Evolutionary conservation across 371 early-diverging fungal genomes (phyloP).

Genomic region (Rhizopus microsporus): DNA sequence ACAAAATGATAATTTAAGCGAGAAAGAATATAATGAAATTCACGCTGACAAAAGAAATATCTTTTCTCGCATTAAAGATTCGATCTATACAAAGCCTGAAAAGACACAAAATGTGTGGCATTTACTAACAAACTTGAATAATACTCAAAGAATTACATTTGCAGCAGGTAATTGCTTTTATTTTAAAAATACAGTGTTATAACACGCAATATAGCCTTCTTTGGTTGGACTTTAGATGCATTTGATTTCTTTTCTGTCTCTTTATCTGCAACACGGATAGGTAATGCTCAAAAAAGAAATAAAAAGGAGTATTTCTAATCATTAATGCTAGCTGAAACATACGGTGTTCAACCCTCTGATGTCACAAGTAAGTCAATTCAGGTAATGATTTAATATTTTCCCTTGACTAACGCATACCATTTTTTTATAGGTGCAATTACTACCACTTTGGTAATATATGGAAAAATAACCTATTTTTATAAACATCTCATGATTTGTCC

Average conservation of each 20-base stretch:
- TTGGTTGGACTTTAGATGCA: slow-evolving; percentile 77
- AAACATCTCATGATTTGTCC: neutral
- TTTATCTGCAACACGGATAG: slow-evolving; percentile 44
- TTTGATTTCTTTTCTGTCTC: slow-evolving; percentile 72
- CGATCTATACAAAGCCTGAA: slow-evolving; percentile 37
- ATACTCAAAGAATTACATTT: slow-evolving; percentile 43
- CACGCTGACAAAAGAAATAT: slow-evolving; percentile 12
- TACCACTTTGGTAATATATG: slow-evolving; percentile 37
- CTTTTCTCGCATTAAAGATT: slow-evolving; percentile 23
- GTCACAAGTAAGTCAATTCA: slow-evolving; percentile 47
- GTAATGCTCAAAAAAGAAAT: slow-evolving; percentile 22
- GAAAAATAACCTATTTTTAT: slow-evolving; percentile 5
- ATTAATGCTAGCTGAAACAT: slow-evolving; percentile 48
- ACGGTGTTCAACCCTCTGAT: slow-evolving; percentile 53
- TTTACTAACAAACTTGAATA: slow-evolving; percentile 34
- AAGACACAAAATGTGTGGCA: slow-evolving; percentile 38
- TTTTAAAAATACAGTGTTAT: neutral
- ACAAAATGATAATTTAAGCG: neutral
- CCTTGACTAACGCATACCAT: neutral
- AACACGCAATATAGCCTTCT: slow-evolving; percentile 44
- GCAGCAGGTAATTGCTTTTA: slow-evolving; percentile 34
- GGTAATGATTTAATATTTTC: slow-evolving; percentile 7
- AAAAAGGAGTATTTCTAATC: neutral
- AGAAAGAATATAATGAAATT: neutral
- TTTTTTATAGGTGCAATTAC: slow-evolving; percentile 41